Evolutionary conservation across 1,284 basidiomycete genomes (phyloP).

Genomic region (Flammula alnicola): DNA sequence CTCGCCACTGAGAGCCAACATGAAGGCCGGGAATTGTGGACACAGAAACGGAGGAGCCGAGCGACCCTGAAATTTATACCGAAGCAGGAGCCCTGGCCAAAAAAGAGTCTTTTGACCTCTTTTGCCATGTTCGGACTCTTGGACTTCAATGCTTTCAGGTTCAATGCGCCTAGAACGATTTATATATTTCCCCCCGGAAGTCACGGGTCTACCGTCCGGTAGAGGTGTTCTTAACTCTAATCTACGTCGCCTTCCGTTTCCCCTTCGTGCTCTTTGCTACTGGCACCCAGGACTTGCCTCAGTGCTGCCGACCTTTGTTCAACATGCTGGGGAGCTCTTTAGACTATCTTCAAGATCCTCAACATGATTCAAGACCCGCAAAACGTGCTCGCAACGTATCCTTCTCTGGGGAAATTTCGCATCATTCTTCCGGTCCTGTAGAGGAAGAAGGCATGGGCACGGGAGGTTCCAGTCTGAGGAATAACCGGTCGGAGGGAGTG

Average conservation of each 20-base stretch:
- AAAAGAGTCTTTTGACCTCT: too few relatives aligned
- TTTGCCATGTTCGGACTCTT: constrained; percentile 1
- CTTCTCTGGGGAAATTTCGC: constrained; percentile 18
- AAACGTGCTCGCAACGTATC: constrained; percentile 32
- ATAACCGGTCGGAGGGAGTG: not conserved
- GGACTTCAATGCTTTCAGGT: not conserved
- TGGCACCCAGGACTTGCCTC: constrained; percentile 7
- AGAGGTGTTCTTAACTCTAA: constrained; percentile 27
- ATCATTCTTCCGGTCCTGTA: constrained; percentile 9
- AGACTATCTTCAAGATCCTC: constrained; percentile 19
- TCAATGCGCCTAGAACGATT: constrained; percentile 10
- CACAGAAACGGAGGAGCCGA: too few relatives aligned
- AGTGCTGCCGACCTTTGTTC: constrained; percentile 9
- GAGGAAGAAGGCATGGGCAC: constrained; percentile 13
- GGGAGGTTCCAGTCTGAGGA: too few relatives aligned
- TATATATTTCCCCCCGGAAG: constrained; percentile 29
- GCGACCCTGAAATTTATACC: too few relatives aligned
- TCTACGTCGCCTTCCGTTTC: constrained; percentile 24
- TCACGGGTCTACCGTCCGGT: constrained; percentile 30
- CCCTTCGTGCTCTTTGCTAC: constrained; percentile 8
- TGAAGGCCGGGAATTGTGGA: too few relatives aligned
- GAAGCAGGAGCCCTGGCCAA: too few relatives aligned
- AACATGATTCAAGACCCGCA: constrained; percentile 22
- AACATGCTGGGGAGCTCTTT: constrained; percentile 24
- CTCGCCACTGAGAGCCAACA: too few relatives aligned